phyloP scores from a whole-genome alignment of 352 stramenopile genomes.

The Phytopythium montanum region DNA sequence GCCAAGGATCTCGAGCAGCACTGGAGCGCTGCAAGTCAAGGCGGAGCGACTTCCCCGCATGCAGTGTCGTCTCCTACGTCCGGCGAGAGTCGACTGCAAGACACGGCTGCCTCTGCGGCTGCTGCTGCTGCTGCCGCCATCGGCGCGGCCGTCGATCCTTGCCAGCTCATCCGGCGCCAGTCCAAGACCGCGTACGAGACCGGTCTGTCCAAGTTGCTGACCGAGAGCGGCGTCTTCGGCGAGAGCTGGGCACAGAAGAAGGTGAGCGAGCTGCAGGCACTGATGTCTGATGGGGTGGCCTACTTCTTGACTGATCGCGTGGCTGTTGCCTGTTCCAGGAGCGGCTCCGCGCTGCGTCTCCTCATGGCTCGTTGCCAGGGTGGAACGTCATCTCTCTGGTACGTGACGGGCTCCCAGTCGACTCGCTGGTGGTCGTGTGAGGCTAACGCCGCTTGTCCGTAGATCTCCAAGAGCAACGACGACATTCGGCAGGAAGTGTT shows the following conservation, averaged over 20 bases:
- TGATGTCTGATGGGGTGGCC: too few relatives aligned
- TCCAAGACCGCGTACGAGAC: conserved; percentile 67
- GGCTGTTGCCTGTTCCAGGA: conserved; percentile 22
- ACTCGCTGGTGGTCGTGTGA: conserved; percentile 2
- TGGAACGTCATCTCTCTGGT: conserved; percentile 93
- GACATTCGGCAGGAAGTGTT: conserved; percentile 96
- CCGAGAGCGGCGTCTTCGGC: conserved; percentile 73
- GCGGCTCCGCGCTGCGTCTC: conserved; percentile 83
- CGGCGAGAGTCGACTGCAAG: conserved; percentile 10
- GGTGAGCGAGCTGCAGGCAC: too few relatives aligned
- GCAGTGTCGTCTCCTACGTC: conserved; percentile 6
- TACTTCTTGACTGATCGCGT: background rate
- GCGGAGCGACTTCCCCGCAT: background rate
- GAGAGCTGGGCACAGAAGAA: conserved; percentile 95
- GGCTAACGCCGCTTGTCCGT: background rate
- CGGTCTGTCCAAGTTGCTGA: conserved; percentile 61
- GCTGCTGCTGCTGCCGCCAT: background rate
- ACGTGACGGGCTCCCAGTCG: background rate
- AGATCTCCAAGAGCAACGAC: conserved; percentile 97
- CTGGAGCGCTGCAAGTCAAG: background rate
- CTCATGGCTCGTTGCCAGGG: conserved; percentile 78
- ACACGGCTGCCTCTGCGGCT: background rate
- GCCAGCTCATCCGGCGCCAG: conserved; percentile 41
- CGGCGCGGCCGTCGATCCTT: background rate
- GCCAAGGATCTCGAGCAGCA: conserved; percentile 3